Conservation (phyloP, 2,329 filamentous ascomycete species). For the Diaporthe longicolla region DNA sequence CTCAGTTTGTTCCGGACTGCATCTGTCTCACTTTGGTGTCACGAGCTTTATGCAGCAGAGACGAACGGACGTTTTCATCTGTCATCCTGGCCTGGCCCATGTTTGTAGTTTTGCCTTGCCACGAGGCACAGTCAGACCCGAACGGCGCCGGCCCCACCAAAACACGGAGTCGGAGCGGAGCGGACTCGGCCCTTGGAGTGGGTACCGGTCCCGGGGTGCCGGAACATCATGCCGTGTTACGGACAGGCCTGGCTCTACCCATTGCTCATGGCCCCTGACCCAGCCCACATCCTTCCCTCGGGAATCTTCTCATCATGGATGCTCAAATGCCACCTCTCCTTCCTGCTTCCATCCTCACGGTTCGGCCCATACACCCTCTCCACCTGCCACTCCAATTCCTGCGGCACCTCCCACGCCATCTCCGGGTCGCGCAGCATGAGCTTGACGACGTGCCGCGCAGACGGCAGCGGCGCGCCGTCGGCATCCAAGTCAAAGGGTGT, state of each 20-base stretch:
- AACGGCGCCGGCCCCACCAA: slow-evolving; percentile 15
- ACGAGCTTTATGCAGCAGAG: background rate
- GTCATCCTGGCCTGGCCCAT: background rate
- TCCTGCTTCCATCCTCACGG: background rate
- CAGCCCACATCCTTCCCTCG: background rate
- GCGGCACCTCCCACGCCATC: too few species aligned
- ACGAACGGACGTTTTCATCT: background rate
- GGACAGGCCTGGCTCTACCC: background rate
- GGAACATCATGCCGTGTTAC: background rate
- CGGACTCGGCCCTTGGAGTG: background rate
- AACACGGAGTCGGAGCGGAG: slow-evolving; percentile 7
- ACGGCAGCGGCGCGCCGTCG: too few species aligned
- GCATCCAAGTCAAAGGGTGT: too few species aligned
- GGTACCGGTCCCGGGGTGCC: background rate
- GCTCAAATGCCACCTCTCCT: background rate
- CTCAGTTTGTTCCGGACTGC: background rate
- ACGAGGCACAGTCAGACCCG: background rate
- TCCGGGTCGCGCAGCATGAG: too few species aligned
- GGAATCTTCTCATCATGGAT: background rate
- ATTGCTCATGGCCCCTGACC: background rate
- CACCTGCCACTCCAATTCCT: background rate
- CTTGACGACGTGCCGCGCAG: too few species aligned
- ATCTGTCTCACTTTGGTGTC: background rate
- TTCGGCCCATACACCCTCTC: background rate
- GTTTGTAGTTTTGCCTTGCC: background rate